Conservation (phyloP, 495 filamentous ascomycete species). For the Penicillium lividum region DNA sequence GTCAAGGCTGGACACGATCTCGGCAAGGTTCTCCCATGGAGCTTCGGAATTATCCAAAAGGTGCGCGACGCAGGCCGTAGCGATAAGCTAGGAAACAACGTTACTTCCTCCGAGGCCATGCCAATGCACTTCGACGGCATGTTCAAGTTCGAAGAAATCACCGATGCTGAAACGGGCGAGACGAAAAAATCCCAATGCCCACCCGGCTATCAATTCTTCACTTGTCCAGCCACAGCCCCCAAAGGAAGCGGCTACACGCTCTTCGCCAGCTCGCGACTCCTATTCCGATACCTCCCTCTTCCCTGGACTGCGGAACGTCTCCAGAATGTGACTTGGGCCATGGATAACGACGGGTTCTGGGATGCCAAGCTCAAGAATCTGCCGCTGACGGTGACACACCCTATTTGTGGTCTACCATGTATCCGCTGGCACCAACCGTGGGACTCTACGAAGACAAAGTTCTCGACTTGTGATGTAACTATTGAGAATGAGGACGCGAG, state of each 20-base stretch:
- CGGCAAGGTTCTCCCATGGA: constrained; percentile 48
- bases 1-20: constrained; percentile 46
- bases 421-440: constrained; percentile 58
- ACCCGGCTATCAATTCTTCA: constrained; percentile 54
- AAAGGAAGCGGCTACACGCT: constrained; percentile 52
- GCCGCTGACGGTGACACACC: constrained; percentile 52
- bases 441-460: constrained; percentile 49
- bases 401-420: constrained; percentile 42
- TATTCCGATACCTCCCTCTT: constrained; percentile 50
- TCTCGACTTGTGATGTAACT: constrained; percentile 44
- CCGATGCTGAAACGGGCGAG: constrained; percentile 29
- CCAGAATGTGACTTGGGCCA: constrained; percentile 40
- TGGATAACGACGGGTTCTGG: constrained; percentile 43
- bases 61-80: constrained; percentile 46
- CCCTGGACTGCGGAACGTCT: constrained; percentile 42
- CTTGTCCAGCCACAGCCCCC: constrained; percentile 47
- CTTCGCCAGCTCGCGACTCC: constrained; percentile 50
- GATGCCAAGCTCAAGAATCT: constrained; percentile 40
- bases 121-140: constrained; percentile 59
- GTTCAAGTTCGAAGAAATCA: constrained; percentile 49
- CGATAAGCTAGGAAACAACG: constrained; percentile 43
- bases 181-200: constrained; percentile 25
- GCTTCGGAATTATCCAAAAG: constrained; percentile 49
- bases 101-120: constrained; percentile 54
- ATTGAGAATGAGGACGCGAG: constrained; percentile 44